Conservation (phyloP, 2,329 filamentous ascomycete genomes). For the Phialophora tarda region DNA sequence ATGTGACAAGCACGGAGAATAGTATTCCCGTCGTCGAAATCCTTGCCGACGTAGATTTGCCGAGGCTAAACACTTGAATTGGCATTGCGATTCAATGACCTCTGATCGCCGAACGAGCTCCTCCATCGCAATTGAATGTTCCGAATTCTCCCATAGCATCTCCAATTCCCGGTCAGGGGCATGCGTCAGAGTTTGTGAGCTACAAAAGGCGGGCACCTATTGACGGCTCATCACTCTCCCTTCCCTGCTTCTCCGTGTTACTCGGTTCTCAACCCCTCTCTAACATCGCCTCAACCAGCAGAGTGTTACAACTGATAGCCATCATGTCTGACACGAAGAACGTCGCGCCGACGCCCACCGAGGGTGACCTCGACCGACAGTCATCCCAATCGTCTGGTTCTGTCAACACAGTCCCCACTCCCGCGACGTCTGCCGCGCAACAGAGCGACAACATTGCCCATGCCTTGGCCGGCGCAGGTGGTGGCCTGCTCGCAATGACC, state of each 20-base stretch:
- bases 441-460: slow-evolving; percentile 97
- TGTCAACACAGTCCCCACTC: slow-evolving; percentile 21
- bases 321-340: slow-evolving; percentile 35
- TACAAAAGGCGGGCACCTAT: slow-evolving; percentile 30
- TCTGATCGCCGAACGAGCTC: slow-evolving; percentile 15
- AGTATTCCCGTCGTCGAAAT: background rate
- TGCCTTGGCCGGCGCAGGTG: slow-evolving; percentile 88
- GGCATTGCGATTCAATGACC: slow-evolving; percentile 7
- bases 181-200: slow-evolving; percentile 18
- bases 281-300: background rate
- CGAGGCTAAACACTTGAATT: slow-evolving; percentile 12
- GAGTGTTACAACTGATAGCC: background rate
- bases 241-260: slow-evolving; percentile 3
- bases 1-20: background rate
- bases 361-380: slow-evolving; percentile 28
- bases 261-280: background rate
- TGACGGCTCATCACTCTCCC: slow-evolving; percentile 7
- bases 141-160: slow-evolving; percentile 23
- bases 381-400: slow-evolving; percentile 27
- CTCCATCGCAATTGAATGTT: slow-evolving; percentile 9
- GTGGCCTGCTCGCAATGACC: slow-evolving; percentile 92
- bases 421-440: slow-evolving; percentile 69
- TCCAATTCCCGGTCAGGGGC: slow-evolving; percentile 19
- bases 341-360: slow-evolving; percentile 28
- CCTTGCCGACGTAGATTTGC: slow-evolving; percentile 8